Evolutionary conservation across 1,284 basidiomycete genomes (phyloP).

Genomic region (Tylopilus sp.): DNA sequence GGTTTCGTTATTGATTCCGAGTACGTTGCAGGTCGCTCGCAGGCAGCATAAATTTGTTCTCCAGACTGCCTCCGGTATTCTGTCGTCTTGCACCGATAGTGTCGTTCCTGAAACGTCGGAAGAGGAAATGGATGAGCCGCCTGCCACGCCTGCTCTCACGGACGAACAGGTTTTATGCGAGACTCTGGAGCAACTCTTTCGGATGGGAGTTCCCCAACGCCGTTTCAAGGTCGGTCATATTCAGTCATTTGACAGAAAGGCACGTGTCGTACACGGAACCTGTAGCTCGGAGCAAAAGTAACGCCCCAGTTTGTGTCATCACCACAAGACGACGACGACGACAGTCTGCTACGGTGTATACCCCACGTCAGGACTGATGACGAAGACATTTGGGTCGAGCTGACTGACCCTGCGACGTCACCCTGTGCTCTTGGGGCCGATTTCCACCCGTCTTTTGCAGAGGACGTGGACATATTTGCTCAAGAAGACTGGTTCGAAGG

Average conservation of each 20-base stretch:
- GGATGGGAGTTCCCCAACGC: conserved; percentile 39
- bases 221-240: conserved; percentile 49
- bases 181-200: conserved; percentile 49
- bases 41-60: conserved; percentile 21
- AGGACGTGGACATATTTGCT: conserved; percentile 16
- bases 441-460: conserved; percentile 1
- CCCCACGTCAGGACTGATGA: conserved; percentile 7
- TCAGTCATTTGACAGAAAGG: not conserved
- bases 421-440: conserved; percentile 1
- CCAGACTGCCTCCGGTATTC: conserved; percentile 16
- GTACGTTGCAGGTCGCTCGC: conserved; percentile 22
- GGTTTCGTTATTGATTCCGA: conserved; percentile 18
- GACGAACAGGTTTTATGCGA: conserved; percentile 41
- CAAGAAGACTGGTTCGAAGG: conserved; percentile 14
- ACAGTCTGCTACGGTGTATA: conserved; percentile 14
- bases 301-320: conserved; percentile 6
- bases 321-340: conserved; percentile 23
- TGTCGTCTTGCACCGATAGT: conserved; percentile 16
- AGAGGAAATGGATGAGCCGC: conserved; percentile 9
- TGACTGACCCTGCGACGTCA: conserved; percentile 11
- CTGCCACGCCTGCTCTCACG: conserved; percentile 24
- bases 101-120: conserved; percentile 5
- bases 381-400: conserved; percentile 19
- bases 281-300: conserved; percentile 15
- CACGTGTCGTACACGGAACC: conserved; percentile 2